Evolutionary conservation across 2,329 filamentous ascomycete species (phyloP).

Genomic region (Aspergillus amoenus): DNA sequence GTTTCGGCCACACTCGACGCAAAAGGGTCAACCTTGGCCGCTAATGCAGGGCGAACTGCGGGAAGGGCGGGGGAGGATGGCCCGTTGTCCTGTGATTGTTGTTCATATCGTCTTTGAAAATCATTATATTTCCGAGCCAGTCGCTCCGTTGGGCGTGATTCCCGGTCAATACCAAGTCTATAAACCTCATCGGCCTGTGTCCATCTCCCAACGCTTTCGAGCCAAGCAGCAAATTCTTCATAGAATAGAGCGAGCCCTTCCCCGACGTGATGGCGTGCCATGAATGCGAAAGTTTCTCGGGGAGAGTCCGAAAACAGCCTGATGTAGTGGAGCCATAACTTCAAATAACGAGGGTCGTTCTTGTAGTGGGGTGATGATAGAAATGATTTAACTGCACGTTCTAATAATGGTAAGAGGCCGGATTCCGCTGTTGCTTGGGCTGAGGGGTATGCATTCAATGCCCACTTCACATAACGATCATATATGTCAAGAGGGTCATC

Average conservation of each 20-base stretch:
- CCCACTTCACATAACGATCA: constrained; percentile 97
- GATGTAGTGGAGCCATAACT: constrained; percentile 93
- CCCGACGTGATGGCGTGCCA: constrained; percentile 84
- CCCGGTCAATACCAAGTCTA: constrained; percentile 80
- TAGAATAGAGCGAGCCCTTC: constrained; percentile 89
- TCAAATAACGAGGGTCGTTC: constrained; percentile 91
- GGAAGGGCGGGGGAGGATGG: constrained; percentile 87
- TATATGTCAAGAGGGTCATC: constrained; percentile 95
- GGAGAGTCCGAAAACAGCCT: constrained; percentile 90
- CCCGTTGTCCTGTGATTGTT: constrained; percentile 62
- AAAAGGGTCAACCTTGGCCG: constrained; percentile 83
- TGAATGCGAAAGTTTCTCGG: constrained; percentile 86
- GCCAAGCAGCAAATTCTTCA: constrained; percentile 92
- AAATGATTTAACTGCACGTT: constrained; percentile 89
- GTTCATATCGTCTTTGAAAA: constrained; percentile 78
- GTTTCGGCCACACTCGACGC: constrained; percentile 51
- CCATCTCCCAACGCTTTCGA: constrained; percentile 82
- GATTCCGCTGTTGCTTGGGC: constrained; percentile 89
- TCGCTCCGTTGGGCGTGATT: constrained; percentile 78
- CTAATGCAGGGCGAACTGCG: constrained; percentile 76
- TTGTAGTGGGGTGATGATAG: constrained; percentile 84
- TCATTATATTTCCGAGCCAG: constrained; percentile 87
- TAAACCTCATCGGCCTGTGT: constrained; percentile 93
- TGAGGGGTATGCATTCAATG: constrained; percentile 88
- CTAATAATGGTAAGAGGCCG: constrained; percentile 83